Percentiles rank a stretch among this genome's conserved stretches.
phyloP scores from a whole-genome alignment of 768 basidiomycete species.

The Daedalea quercina region DNA sequence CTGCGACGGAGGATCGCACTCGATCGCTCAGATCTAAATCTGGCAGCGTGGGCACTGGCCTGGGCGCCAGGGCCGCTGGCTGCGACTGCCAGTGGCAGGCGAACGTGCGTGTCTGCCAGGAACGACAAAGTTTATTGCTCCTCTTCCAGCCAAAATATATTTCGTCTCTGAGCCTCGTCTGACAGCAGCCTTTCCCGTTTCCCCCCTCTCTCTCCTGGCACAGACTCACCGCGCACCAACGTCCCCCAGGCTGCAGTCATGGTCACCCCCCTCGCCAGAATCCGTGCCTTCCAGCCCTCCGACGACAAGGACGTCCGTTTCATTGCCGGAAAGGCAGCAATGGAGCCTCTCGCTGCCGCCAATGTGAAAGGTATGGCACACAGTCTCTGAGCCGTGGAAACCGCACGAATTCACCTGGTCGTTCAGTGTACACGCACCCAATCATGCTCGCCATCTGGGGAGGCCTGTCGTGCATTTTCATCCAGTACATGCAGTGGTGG shows the following conservation, averaged over 20 bases:
- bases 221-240: neutral
- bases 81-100: neutral
- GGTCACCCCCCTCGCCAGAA: constrained; percentile 25
- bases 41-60: neutral
- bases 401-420: neutral
- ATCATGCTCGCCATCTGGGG: constrained; percentile 58
- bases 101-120: neutral
- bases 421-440: constrained; percentile 48
- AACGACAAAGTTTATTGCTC: neutral
- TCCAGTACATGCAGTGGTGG: constrained; percentile 64
- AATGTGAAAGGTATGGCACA: constrained; percentile 62
- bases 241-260: constrained; percentile 11
- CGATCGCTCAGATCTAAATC: neutral
- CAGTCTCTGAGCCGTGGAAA: too few species aligned
- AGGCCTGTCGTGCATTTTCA: constrained; percentile 47
- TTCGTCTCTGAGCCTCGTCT: neutral
- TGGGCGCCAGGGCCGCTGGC: neutral
- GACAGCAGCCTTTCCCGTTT: neutral
- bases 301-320: constrained; percentile 64
- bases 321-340: constrained; percentile 53
- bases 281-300: constrained; percentile 41
- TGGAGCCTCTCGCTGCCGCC: constrained; percentile 63
- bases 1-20: neutral
- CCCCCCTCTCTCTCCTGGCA: neutral
- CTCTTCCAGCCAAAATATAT: constrained; percentile 1